Percentiles rank a stretch among this genome's conserved stretches.
These are phyloP conservation scores for Colletotrichum tanaceti DNA, from an alignment of 2,329 filamentous ascomycete species.

Conservation along the genomic window DNA sequence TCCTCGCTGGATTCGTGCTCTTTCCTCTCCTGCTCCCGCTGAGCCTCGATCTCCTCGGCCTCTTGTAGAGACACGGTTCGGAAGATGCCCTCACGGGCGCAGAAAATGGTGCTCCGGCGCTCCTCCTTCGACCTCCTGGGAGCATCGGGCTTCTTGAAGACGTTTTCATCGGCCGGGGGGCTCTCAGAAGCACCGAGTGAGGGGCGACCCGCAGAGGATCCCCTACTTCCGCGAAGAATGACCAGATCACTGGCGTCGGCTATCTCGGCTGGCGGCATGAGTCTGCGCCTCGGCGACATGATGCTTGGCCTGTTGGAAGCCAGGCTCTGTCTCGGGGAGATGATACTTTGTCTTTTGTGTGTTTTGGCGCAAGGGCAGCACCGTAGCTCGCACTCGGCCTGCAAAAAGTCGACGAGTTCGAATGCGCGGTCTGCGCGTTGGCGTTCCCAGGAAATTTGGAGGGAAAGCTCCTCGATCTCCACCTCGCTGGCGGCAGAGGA, in stretches of 20 bases:
- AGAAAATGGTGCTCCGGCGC: slow-evolving; percentile 67
- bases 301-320: slow-evolving; percentile 49
- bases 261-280: slow-evolving; percentile 51
- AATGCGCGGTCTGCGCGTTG: slow-evolving; percentile 75
- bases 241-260: slow-evolving; percentile 56
- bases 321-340: slow-evolving; percentile 52
- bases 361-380: slow-evolving; percentile 70
- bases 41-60: slow-evolving; percentile 56
- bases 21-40: slow-evolving; percentile 44
- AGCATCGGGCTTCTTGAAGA: slow-evolving; percentile 39
- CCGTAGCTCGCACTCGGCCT: slow-evolving; percentile 77
- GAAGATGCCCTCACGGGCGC: slow-evolving; percentile 72
- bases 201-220: slow-evolving; percentile 31
- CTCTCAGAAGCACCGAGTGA: slow-evolving; percentile 47
- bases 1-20: slow-evolving; percentile 37
- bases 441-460: slow-evolving; percentile 67
- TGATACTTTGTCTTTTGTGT: slow-evolving; percentile 48
- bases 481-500: slow-evolving; percentile 67
- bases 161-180: slow-evolving; percentile 42
- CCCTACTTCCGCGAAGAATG: slow-evolving; percentile 51
- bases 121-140: slow-evolving; percentile 50
- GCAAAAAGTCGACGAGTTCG: slow-evolving; percentile 80
- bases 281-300: slow-evolving; percentile 51
- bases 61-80: slow-evolving; percentile 68
- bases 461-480: slow-evolving; percentile 68